A percentile compares a stretch with the other conserved stretches of the same genome.
These are phyloP conservation scores for Pleurotus eryngii DNA, from an alignment of 768 basidiomycete genomes.

Conservation along the genomic window DNA sequence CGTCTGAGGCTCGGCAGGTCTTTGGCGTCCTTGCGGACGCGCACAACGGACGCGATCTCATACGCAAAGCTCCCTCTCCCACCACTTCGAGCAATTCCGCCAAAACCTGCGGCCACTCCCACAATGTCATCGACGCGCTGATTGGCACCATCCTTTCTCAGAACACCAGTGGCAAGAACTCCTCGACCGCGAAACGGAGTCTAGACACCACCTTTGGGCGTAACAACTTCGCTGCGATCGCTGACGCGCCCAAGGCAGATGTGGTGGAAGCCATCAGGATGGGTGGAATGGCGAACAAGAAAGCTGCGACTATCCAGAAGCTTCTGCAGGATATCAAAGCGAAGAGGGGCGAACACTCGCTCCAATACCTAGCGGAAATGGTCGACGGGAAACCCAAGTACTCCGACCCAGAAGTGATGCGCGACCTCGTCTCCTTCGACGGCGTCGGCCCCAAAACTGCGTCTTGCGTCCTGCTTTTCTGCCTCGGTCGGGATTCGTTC, in stretches of 20 bases:
- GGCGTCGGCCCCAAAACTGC: slow-evolving; percentile 66
- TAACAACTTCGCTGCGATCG: slow-evolving; percentile 49
- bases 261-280: slow-evolving; percentile 48
- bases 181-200: slow-evolving; percentile 43
- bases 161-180: slow-evolving; percentile 51
- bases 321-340: slow-evolving; percentile 39
- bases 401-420: slow-evolving; percentile 52
- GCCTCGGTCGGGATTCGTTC: slow-evolving; percentile 56
- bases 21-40: slow-evolving; percentile 36
- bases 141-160: slow-evolving; percentile 61
- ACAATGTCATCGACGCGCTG: slow-evolving; percentile 55
- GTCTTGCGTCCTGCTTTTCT: slow-evolving; percentile 59
- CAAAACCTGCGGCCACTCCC: slow-evolving; percentile 40
- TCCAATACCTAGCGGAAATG: slow-evolving; percentile 46
- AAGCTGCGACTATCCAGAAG: slow-evolving; percentile 52
- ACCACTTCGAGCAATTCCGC: slow-evolving; percentile 33
- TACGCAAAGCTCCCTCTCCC: slow-evolving; percentile 20
- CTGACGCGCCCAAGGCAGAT: slow-evolving; percentile 33
- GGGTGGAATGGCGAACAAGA: slow-evolving; percentile 60
- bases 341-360: slow-evolving; percentile 50
- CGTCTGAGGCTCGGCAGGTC: slow-evolving; percentile 36
- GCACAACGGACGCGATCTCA: slow-evolving; percentile 30
- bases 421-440: slow-evolving; percentile 50
- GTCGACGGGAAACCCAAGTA: slow-evolving; percentile 15
- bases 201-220: slow-evolving; percentile 48